Evolutionary conservation across 1,284 basidiomycete genomes (phyloP).

Genomic region (Leccinum pachyderme): DNA sequence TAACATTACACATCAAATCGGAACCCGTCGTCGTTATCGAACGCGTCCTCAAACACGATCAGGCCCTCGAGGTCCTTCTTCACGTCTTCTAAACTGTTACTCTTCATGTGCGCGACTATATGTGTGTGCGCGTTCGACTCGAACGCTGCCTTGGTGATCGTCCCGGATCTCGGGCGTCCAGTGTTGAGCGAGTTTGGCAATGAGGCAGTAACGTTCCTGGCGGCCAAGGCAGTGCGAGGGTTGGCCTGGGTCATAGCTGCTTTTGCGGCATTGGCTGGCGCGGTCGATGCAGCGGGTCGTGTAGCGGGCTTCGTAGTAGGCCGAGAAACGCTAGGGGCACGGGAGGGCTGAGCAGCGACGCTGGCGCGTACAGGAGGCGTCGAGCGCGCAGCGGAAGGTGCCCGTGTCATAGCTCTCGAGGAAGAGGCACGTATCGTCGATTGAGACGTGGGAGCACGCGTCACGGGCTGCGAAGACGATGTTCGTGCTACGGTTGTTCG

Average conservation of each 20-base stretch:
- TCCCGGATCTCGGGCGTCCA: conserved; percentile 24
- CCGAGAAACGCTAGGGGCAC: conserved; percentile 8
- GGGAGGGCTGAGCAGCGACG: conserved; percentile 7
- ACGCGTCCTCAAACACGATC: conserved; percentile 30
- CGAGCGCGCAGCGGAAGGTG: conserved; percentile 17
- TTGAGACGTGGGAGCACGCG: conserved; percentile 28
- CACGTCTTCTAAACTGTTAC: conserved; percentile 28
- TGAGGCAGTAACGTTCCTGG: background rate
- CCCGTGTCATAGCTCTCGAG: conserved; percentile 21
- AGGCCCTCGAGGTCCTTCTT: conserved; percentile 34
- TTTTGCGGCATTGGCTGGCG: conserved; percentile 8
- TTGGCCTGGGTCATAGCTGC: background rate
- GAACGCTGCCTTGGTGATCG: conserved; percentile 29
- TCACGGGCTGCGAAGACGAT: conserved; percentile 19
- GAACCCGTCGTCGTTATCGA: conserved; percentile 29
- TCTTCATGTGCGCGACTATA: conserved; percentile 16
- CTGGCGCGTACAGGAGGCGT: conserved; percentile 14
- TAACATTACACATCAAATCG: conserved; percentile 24
- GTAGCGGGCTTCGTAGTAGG: conserved; percentile 10
- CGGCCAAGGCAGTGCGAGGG: background rate
- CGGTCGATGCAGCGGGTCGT: conserved; percentile 2
- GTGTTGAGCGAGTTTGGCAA: background rate
- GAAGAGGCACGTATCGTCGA: conserved; percentile 15
- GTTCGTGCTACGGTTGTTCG: conserved; percentile 4
- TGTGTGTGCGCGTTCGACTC: conserved; percentile 28